Evolutionary conservation across 1,139 yeast species (phyloP).

Genomic region (Hanseniaspora uvarum): DNA sequence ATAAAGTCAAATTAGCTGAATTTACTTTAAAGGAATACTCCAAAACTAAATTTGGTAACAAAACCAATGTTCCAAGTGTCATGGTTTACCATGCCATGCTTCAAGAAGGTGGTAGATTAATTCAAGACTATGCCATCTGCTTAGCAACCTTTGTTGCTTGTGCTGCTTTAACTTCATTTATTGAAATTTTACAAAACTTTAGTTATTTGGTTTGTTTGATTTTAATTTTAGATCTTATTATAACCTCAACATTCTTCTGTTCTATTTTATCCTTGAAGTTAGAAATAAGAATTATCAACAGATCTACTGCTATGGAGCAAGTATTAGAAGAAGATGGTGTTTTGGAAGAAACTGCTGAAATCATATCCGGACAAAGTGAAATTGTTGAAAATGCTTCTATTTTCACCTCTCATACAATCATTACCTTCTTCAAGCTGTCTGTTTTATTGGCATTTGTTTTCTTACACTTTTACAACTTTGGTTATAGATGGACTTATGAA

Average conservation of each 20-base stretch:
- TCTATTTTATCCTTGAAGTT: constrained; percentile 81
- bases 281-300: constrained; percentile 80
- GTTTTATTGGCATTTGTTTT: constrained; percentile 60
- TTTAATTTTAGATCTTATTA: constrained; percentile 58
- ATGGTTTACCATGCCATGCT: constrained; percentile 50
- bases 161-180: constrained; percentile 57
- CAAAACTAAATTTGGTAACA: constrained; percentile 27
- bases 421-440: constrained; percentile 54
- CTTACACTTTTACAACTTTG: constrained; percentile 65
- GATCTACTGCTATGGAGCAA: constrained; percentile 67
- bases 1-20: constrained; percentile 67
- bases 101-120: constrained; percentile 56
- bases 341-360: constrained; percentile 60
- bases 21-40: constrained; percentile 32
- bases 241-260: constrained; percentile 74
- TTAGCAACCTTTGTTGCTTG: constrained; percentile 61
- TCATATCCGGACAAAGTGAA: constrained; percentile 45
- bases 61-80: constrained; percentile 30
- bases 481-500: constrained; percentile 62
- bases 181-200: constrained; percentile 72
- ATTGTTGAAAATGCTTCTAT: constrained; percentile 25
- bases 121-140: constrained; percentile 73
- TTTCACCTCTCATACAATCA: constrained; percentile 34
- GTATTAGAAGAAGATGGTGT: constrained; percentile 93
- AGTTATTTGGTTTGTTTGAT: constrained; percentile 69